Evolutionary conservation across 495 filamentous ascomycete species (phyloP), one percentile per base, ranked within the genome.

Genomic region (Tuber melanosporum): DNA sequence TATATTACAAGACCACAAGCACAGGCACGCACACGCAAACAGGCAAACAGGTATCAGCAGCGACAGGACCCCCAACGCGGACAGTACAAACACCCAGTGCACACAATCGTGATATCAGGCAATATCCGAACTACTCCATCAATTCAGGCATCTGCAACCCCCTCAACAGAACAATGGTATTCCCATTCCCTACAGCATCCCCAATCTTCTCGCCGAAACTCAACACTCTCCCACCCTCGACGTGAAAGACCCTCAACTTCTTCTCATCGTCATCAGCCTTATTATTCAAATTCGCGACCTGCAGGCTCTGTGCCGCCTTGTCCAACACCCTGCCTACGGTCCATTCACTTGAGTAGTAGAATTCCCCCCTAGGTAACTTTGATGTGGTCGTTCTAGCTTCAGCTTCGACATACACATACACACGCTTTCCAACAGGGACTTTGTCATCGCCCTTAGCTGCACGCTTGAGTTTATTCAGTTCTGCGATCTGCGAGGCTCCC

Each of bases 221-320:
- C 78, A 99, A 82, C 76, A 98, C 86, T 75, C 93, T 85, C 1
- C 96, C 96, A 0, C 90, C 91, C 83, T 98, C 95, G 0, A 98
- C 92, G 84, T 98, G 95, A 75, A 95, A 99, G 2, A 99, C 89
- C 52, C 95, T 84, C 78, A 99, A 81, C 82, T 89, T 89, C 45
- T 92, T 91, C 84, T 92, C 90, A 86, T 97, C 93, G 22, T 91
- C 88, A 43, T 87, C 89, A 32, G 87, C 91, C 75, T 93, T 88
- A 83, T 97, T 98, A 82, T 98, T 98, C 77, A 96, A 79, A 84
- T 98, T 98, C 85, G 92, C 87, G 52, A 97, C 90, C 83, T 92
- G 90, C 75, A 98, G 83, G 77, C 88, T 90, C 85, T 88, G 89
- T 20, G 96, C 95, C 71, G 93, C 96, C 47, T 92, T 91, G 83